Conservation (phyloP, 1,139 yeast species). For the Suhomyces ambrosiae region DNA sequence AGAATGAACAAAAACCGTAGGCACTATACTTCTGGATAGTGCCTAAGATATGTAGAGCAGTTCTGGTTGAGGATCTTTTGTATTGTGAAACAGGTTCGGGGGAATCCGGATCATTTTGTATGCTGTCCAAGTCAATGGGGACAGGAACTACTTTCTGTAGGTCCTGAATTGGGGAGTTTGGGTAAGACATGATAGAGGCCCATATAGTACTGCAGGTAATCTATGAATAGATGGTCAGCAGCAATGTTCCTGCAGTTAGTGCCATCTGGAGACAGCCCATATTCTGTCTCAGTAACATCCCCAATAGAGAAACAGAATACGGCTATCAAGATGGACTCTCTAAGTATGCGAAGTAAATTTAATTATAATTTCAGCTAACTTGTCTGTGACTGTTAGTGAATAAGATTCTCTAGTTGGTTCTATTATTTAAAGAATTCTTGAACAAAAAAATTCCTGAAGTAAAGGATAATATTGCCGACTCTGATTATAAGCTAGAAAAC, state of each 20-base stretch:
- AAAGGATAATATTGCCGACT: too few relatives aligned
- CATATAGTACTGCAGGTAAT: not conserved
- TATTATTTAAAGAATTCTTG: too few relatives aligned
- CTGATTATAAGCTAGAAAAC: too few relatives aligned
- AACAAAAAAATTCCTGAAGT: too few relatives aligned
- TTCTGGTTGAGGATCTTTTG: constrained; percentile 5
- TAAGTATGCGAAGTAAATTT: too few relatives aligned
- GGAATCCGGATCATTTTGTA: constrained; percentile 2
- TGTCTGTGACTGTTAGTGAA: too few relatives aligned
- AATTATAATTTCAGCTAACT: too few relatives aligned
- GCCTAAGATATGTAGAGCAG: constrained; percentile 2
- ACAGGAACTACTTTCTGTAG: constrained; percentile 9
- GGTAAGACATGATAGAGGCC: constrained; percentile 2
- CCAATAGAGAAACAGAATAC: too few relatives aligned
- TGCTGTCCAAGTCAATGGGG: constrained; percentile 9
- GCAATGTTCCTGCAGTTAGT: constrained; percentile 6
- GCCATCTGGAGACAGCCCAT: too few relatives aligned
- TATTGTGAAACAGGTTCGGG: not conserved
- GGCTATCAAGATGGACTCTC: too few relatives aligned
- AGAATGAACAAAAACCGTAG: constrained; percentile 57
- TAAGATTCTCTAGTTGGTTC: too few relatives aligned
- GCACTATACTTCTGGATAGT: constrained; percentile 62
- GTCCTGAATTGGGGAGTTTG: constrained; percentile 4
- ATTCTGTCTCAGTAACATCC: not conserved
- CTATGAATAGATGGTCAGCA: not conserved